Conservation (phyloP, 2,329 filamentous ascomycete genomes). For the Parastagonospora nodorum region DNA sequence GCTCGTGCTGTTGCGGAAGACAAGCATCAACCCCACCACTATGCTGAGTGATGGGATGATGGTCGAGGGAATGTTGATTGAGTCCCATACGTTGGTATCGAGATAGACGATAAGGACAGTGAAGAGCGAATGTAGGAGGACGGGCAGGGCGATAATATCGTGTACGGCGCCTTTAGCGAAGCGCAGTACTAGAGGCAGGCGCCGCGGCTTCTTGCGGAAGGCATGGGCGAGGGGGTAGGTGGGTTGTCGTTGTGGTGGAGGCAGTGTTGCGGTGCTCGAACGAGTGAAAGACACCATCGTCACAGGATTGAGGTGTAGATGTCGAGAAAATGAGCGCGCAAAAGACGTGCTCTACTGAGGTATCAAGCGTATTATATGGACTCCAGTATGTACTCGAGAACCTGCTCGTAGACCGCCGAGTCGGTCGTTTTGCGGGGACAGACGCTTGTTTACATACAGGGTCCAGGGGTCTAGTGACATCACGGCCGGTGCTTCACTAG, state of each 20-base stretch:
- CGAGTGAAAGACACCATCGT: no score
- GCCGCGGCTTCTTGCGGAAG: conserved; percentile 54
- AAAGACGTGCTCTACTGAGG: no score
- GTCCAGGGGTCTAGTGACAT: no score
- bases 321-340: no score
- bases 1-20: conserved; percentile 68
- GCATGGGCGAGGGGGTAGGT: conserved; percentile 54
- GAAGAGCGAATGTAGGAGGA: conserved; percentile 62
- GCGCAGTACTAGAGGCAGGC: conserved; percentile 67
- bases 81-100: conserved; percentile 55
- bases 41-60: conserved; percentile 69
- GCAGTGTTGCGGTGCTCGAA: conserved; percentile 2
- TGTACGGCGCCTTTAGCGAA: conserved; percentile 70
- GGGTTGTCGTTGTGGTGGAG: conserved; percentile 31
- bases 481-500: no score
- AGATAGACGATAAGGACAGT: conserved; percentile 64
- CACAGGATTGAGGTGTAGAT: no score
- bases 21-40: conserved; percentile 70
- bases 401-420: no score
- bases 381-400: no score
- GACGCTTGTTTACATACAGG: no score
- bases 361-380: no score
- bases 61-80: conserved; percentile 61
- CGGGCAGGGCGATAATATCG: conserved; percentile 60
- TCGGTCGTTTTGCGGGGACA: no score